These are phyloP conservation scores for Stachybotrys echinatus DNA, from an alignment of 2,329 filamentous ascomycete genomes.

Conservation along the genomic window DNA sequence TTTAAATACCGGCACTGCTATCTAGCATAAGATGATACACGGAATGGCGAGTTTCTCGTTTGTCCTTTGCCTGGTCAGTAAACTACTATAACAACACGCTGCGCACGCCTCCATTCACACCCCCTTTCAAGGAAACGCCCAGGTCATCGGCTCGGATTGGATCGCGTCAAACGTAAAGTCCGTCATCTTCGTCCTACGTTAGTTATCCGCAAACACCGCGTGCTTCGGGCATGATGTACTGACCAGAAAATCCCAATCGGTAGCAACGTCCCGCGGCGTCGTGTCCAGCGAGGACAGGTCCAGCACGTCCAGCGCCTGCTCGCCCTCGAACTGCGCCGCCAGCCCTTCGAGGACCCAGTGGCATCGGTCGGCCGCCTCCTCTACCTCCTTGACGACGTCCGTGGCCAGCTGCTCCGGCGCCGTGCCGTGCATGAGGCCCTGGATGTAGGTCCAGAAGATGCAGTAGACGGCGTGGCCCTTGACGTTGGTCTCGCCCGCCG, in stretches of 20 bases:
- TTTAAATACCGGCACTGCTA: no score
- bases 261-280: background rate
- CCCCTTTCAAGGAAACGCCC: background rate
- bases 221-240: background rate
- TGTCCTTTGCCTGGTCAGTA: no score
- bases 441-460: slow-evolving; percentile 28
- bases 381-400: slow-evolving; percentile 29
- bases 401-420: slow-evolving; percentile 24
- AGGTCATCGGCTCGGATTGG: background rate
- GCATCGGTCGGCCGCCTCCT: slow-evolving; percentile 27
- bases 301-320: slow-evolving; percentile 4
- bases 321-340: slow-evolving; percentile 10
- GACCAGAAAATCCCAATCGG: background rate
- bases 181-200: background rate
- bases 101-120: no score
- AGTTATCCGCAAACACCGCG: background rate
- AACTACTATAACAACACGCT: no score
- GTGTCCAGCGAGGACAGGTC: background rate
- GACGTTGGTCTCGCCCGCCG: slow-evolving; percentile 47
- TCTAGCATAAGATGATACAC: no score
- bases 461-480: slow-evolving; percentile 42
- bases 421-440: slow-evolving; percentile 31
- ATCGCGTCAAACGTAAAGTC: background rate
- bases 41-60: no score
- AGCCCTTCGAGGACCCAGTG: slow-evolving; percentile 26